A percentile compares a stretch with the other conserved stretches of the same genome.
These are phyloP conservation scores for Geotrichum klebahnii DNA, from an alignment of 1,139 yeast species.

Conservation along the genomic window DNA sequence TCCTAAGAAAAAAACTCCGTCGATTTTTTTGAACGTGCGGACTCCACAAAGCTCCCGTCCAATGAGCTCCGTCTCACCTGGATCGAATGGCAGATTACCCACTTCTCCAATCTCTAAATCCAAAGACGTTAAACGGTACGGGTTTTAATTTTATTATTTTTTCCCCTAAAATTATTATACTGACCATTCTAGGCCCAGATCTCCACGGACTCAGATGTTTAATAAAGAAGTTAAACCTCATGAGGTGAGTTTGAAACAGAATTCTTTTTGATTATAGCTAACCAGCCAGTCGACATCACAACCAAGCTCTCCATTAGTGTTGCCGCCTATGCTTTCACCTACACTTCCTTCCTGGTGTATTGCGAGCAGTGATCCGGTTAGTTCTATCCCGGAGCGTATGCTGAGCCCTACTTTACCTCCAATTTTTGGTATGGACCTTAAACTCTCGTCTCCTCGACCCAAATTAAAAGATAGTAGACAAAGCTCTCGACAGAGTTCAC, in stretches of 20 bases:
- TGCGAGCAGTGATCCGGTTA: conserved; percentile 19
- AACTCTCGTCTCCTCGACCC: conserved; percentile 8
- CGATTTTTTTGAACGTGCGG: conserved; percentile 3
- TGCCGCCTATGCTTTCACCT: conserved; percentile 41
- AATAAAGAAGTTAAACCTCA: conserved; percentile 8
- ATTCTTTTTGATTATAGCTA: background rate
- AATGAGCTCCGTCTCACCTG: conserved; percentile 1
- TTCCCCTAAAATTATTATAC: background rate
- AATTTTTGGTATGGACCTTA: conserved; percentile 25
- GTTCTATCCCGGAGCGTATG: conserved; percentile 31
- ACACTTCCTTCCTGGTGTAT: conserved; percentile 37
- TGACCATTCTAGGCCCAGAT: background rate
- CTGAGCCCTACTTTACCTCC: conserved; percentile 38
- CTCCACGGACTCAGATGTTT: conserved; percentile 5
- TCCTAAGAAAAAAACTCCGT: conserved; percentile 3
- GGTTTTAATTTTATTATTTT: background rate
- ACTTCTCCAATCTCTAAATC: conserved; percentile 4
- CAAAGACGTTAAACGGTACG: background rate
- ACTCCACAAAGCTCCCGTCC: conserved; percentile 4
- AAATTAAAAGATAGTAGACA: conserved; percentile 11
- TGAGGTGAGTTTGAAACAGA: conserved; percentile 3
- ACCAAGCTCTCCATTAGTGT: conserved; percentile 28
- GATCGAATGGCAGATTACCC: background rate
- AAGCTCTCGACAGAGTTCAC: conserved; percentile 3
- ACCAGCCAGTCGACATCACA: background rate